Evolutionary conservation across 2,329 filamentous ascomycete genomes (phyloP).

Genomic region (Botrytis elliptica): DNA sequence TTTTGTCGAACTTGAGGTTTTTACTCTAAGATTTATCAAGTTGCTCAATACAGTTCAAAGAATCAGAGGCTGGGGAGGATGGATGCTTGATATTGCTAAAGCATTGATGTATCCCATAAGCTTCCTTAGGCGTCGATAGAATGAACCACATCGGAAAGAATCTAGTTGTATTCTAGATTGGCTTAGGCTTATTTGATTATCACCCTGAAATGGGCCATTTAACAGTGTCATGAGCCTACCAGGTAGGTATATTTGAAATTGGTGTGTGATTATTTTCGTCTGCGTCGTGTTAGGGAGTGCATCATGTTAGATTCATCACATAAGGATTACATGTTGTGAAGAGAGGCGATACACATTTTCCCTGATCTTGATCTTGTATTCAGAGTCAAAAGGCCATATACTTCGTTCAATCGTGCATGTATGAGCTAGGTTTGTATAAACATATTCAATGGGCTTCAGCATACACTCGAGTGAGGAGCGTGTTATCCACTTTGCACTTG

Average conservation of each 20-base stretch:
- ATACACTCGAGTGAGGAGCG: not conserved
- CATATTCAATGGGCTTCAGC: too few species aligned
- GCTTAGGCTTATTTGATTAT: not conserved
- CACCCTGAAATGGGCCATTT: not conserved
- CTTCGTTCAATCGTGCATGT: not conserved
- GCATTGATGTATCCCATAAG: constrained; percentile 30
- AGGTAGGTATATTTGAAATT: not conserved
- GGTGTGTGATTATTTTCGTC: not conserved
- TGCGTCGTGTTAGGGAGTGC: not conserved
- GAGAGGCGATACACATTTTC: not conserved
- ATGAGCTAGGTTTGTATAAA: not conserved
- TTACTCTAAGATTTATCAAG: constrained; percentile 52
- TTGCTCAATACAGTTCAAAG: constrained; percentile 52
- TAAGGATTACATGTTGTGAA: not conserved
- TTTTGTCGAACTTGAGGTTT: constrained; percentile 55
- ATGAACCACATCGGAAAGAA: not conserved
- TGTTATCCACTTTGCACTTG: not conserved
- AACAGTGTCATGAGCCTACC: not conserved
- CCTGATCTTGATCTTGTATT: not conserved
- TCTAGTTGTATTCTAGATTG: not conserved
- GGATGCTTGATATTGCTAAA: constrained; percentile 29
- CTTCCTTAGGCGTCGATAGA: not conserved
- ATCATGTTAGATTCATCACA: constrained; percentile 47
- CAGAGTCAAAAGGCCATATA: not conserved
- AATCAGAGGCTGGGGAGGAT: constrained; percentile 55